Evolutionary conservation across 208 protist species (phyloP).

Genomic region (Ichthyophonus hoferi): DNA sequence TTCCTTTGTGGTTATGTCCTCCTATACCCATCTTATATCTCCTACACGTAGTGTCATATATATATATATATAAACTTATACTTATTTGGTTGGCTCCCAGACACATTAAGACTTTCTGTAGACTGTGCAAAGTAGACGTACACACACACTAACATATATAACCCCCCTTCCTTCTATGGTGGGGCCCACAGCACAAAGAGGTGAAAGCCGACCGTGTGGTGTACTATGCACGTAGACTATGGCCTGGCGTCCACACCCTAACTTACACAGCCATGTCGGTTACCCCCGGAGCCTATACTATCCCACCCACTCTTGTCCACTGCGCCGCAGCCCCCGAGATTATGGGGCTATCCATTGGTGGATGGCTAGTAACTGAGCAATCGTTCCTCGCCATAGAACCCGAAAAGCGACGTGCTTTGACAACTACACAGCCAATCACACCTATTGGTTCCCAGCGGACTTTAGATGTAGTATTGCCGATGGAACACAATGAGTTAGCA

Average conservation of each 20-base stretch:
- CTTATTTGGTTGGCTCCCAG: too few species aligned
- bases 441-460: too few species aligned
- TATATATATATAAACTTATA: too few species aligned
- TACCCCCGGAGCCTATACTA: neutral
- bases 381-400: neutral
- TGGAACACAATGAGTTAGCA: too few species aligned
- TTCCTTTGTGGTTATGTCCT: too few species aligned
- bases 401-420: neutral
- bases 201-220: neutral
- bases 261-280: neutral
- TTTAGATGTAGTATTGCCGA: too few species aligned
- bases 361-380: constrained; percentile 2
- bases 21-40: too few species aligned
- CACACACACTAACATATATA: too few species aligned
- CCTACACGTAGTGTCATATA: too few species aligned
- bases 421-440: neutral
- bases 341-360: neutral
- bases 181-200: neutral
- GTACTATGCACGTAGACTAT: constrained; percentile 9
- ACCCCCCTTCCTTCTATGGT: too few species aligned
- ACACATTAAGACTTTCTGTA: too few species aligned
- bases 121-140: too few species aligned
- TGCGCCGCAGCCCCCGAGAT: neutral
- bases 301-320: constrained; percentile 2
- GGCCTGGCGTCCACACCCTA: neutral